Evolutionary conservation across 2,329 filamentous ascomycete genomes (phyloP), one percentile per base, ranked within the genome.

Genomic region (Trichothecium sympodiale): DNA sequence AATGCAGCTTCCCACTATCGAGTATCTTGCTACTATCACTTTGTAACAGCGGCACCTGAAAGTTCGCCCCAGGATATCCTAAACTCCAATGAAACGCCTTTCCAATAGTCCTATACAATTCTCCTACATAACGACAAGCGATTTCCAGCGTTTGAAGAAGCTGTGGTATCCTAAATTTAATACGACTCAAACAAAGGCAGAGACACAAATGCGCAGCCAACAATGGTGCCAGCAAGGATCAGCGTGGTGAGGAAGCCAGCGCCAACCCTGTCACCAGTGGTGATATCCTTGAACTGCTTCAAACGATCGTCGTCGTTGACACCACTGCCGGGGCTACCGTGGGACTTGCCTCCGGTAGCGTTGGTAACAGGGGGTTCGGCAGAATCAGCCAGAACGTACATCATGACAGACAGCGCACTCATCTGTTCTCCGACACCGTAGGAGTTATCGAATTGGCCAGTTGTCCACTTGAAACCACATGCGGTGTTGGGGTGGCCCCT

Each of bases 381-480:
- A n/a, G 54, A 51, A 29, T 60, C 53, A 29, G 75, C 56, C 9
- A 82, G 60, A 30, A 68, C 71, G 38, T 76, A 77, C 54, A 75
- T 74, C 43, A 84, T 59, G 10, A 78, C 69, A 17, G 72, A 68
- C 17, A 83, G 60, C 0, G 75, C 77, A 45, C 71, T 77, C 69
- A 84, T 80, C 62, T 83, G 75, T 53, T 80, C 65, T 29, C 80
- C 80, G 8, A 84, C 77, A 36, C 80, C 80, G 10, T 61, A 62
- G 15, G 59, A 51, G 5, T 71, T 73, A 49, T 84, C 80, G 46
- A 72, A 83, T 3, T 45, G 51, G 15, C 54, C 57, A 7, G 56
- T 46, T 16, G 69, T 69, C 80, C 80, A 85, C 36, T 62, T 62
- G 47, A 80, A 74, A n/a, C 80, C 80, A 51, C 81, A 86, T 7